Conservation (phyloP, 2,329 filamentous ascomycete species). For the Grosmannia clavigera region DNA sequence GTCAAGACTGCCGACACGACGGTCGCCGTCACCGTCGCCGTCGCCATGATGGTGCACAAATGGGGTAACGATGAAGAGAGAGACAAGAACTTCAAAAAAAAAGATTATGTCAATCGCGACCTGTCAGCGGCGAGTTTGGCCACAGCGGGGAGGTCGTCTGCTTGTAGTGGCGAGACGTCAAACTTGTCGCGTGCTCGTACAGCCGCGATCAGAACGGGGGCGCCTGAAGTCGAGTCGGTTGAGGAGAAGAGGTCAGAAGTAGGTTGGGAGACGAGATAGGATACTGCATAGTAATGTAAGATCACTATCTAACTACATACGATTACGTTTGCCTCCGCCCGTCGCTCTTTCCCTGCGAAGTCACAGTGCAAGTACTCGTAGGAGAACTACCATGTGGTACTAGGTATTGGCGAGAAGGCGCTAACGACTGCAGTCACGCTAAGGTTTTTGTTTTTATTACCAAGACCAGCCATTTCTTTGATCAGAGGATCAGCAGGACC, state of each 20-base stretch:
- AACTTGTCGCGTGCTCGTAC: not conserved
- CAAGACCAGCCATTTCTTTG: not conserved
- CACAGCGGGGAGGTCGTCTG: no score
- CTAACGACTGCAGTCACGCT: not conserved
- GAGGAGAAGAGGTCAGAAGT: no score
- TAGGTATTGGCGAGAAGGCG: not conserved
- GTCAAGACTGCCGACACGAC: constrained; percentile 8
- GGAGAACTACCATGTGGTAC: no score
- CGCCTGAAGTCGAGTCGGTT: no score
- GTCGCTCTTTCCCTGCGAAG: not conserved
- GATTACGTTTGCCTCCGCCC: not conserved
- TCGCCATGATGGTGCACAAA: constrained; percentile 11
- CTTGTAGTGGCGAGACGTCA: not conserved
- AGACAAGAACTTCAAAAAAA: not conserved
- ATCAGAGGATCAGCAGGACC: not conserved
- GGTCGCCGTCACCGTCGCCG: constrained; percentile 10
- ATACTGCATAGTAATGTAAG: no score
- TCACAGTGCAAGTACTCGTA: not conserved
- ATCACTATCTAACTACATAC: not conserved
- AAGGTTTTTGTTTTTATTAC: not conserved
- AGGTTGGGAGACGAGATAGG: no score
- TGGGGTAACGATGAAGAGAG: not conserved
- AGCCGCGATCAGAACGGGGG: not conserved
- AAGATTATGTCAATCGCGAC: not conserved
- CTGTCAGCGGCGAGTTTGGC: not conserved